Evolutionary conservation across 352 stramenopile genomes (phyloP).

Genomic region (Plasmopara viticola): DNA sequence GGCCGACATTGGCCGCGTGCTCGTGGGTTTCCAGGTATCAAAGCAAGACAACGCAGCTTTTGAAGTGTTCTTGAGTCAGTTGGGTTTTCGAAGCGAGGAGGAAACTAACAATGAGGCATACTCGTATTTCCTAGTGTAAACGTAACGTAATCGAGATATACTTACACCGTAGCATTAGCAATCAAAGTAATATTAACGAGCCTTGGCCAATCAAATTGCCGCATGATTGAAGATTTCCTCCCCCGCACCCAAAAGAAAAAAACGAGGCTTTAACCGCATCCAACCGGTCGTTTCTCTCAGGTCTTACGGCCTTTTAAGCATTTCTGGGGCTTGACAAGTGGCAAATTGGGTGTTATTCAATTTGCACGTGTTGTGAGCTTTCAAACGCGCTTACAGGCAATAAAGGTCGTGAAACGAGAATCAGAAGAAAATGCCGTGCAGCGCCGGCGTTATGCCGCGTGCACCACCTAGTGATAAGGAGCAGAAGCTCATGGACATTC

Average conservation of each 20-base stretch:
- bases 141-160: background rate
- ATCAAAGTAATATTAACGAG: background rate
- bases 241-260: constrained; percentile 15
- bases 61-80: constrained; percentile 47
- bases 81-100: constrained; percentile 77
- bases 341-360: background rate
- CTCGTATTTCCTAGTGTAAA: constrained; percentile 72
- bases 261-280: constrained; percentile 4
- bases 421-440: constrained; percentile 24
- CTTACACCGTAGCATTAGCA: background rate
- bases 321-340: background rate
- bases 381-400: constrained; percentile 1
- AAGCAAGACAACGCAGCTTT: constrained; percentile 49
- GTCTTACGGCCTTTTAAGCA: constrained; percentile 1
- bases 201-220: constrained; percentile 11
- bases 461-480: constrained; percentile 46
- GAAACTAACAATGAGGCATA: constrained; percentile 83
- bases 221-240: constrained; percentile 20
- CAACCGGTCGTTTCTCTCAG: constrained; percentile 13
- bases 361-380: constrained; percentile 1
- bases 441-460: constrained; percentile 21
- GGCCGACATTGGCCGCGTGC: constrained; percentile 95
- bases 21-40: constrained; percentile 94
- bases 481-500: constrained; percentile 50
- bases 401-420: constrained; percentile 10